phyloP scores from a whole-genome alignment of 2,329 filamentous ascomycete genomes.

The Intubia oerlemansii region DNA sequence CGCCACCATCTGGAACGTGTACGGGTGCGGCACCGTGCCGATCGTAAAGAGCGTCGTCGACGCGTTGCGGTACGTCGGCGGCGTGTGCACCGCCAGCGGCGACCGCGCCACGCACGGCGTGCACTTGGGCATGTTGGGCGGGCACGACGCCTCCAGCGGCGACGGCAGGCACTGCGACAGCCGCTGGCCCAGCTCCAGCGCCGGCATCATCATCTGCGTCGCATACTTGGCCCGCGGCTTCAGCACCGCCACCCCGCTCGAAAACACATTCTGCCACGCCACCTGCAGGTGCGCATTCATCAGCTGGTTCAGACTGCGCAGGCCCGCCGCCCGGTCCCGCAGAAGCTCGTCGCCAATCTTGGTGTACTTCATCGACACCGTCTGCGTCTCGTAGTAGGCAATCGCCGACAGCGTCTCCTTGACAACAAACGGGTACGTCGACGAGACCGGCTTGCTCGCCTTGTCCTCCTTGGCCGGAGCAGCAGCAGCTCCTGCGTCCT shows the following conservation, averaged over 20 bases:
- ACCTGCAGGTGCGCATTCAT: conserved; percentile 72
- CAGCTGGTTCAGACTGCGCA: conserved; percentile 46
- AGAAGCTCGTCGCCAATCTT: conserved; percentile 41
- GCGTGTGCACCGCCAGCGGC: conserved; percentile 44
- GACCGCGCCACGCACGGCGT: conserved; percentile 46
- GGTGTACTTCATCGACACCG: conserved; percentile 43
- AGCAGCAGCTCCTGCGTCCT: background rate
- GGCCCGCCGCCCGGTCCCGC: conserved; percentile 33
- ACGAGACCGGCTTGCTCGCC: too few species aligned
- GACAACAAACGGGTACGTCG: conserved; percentile 38
- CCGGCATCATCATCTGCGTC: conserved; percentile 47
- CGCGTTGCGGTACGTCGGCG: conserved; percentile 47
- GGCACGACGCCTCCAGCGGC: conserved; percentile 57
- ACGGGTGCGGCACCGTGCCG: conserved; percentile 77
- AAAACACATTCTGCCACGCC: conserved; percentile 64
- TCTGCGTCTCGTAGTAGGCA: conserved; percentile 52
- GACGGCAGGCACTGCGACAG: conserved; percentile 55
- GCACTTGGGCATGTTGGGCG: conserved; percentile 60
- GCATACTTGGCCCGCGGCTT: conserved; percentile 63
- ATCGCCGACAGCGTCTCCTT: conserved; percentile 46
- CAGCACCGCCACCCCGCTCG: conserved; percentile 56
- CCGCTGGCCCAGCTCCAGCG: conserved; percentile 49
- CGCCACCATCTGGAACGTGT: conserved; percentile 53
- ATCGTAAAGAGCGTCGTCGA: conserved; percentile 55
- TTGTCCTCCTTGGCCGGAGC: conserved; percentile 3